Base-by-base conservation (phyloP, 1,284 basidiomycete species). In the Fomitopsis schrenkii region DNA sequence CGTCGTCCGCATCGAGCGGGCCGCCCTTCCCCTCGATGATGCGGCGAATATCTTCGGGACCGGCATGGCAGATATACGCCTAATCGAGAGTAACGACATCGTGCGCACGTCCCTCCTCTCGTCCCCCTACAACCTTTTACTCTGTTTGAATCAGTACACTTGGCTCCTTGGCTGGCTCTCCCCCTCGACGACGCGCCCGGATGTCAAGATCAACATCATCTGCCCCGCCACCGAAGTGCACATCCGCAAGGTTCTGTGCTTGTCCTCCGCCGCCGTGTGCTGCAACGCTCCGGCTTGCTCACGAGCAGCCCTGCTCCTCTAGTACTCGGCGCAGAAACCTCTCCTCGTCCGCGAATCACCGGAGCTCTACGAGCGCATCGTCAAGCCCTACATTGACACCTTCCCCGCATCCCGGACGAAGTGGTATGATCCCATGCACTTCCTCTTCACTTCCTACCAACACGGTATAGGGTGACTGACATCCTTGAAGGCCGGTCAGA, bases 401-500 rank as follows among this genome's bases (percentile, higher is more conserved):
- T 87, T 97, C 62, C 91, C 93, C 0, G 72, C 84, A 1, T 83
- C 85, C 5, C 82, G 93, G 19, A 91, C 92, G 0, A 83, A 90
- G 77, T 99, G 97, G 95, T 93, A 30, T 26, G 48, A 3, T 10
- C 10, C 12, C 70, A 33, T 28, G 15, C 1, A 10, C 41, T 22
- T 41, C 40, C 7, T 30, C 12, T 52, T 19, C 19, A 15, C 17
- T 44, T 45, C 15, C 35, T 45, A 17, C 38, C 17, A 2, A 35
- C 36, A 22, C 44, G 45, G 22, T 19, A 17, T 64, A 95, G 94
- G 95, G 90, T 98, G 0, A 84, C 89, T 66, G 91, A 96, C 66
- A 93, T 99, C 59, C 79, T 98, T 5, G 82, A 83, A 0, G 94
- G 95, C 22, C 77, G 78, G 35, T 90, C 93, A 19, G 96, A 99